phyloP scores from a whole-genome alignment of 306 rosid species.

The Prosopis cineraria region DNA sequence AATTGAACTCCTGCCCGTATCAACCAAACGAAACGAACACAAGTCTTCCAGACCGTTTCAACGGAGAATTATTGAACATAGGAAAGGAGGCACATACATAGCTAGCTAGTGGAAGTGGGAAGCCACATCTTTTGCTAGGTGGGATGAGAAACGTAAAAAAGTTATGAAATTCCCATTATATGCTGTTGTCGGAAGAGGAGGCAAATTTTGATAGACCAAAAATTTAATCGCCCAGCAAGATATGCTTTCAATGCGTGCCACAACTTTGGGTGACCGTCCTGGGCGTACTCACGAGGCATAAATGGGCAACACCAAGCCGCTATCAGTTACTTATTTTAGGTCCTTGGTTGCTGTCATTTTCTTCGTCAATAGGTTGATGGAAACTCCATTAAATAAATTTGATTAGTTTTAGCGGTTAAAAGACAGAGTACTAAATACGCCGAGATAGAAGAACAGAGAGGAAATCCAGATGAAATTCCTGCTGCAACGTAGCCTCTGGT shows the following conservation, averaged over 20 bases:
- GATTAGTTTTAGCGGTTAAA: background rate
- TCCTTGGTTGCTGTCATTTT: background rate
- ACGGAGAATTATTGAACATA: conserved; percentile 31
- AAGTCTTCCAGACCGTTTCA: conserved; percentile 13
- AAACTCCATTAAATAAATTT: background rate
- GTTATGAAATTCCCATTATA: conserved; percentile 17
- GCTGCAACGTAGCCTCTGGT: too few species aligned
- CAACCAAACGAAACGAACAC: background rate
- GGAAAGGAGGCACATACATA: background rate
- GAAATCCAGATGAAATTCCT: too few species aligned
- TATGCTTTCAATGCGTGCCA: conserved; percentile 31
- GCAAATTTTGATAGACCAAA: background rate
- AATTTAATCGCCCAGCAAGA: background rate
- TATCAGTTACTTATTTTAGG: background rate
- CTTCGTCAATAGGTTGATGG: background rate
- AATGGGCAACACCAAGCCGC: conserved; percentile 17
- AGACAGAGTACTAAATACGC: background rate
- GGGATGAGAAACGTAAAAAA: background rate
- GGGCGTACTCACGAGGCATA: conserved; percentile 1
- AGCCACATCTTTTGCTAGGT: conserved; percentile 29
- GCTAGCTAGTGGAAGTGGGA: background rate
- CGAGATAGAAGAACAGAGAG: too few species aligned
- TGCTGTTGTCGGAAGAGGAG: background rate
- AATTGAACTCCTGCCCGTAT: conserved; percentile 4
- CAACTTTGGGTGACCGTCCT: conserved; percentile 39